Evolutionary conservation across 2,329 filamentous ascomycete species (phyloP).

Genomic region (Stachybotrys chlorohalonatus): DNA sequence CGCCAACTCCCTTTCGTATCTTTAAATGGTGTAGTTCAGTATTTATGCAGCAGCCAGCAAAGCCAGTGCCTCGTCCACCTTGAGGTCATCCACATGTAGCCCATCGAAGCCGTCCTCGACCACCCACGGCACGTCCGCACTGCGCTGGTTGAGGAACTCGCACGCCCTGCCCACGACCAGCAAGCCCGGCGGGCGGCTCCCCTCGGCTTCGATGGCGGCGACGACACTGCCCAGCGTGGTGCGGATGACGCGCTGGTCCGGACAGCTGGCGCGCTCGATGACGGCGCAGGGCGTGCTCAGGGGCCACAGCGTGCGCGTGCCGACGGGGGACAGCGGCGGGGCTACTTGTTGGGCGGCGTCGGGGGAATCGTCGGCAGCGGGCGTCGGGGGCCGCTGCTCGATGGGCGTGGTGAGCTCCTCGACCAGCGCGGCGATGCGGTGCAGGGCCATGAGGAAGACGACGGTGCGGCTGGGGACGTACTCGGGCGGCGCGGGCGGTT

Average conservation of each 20-base stretch:
- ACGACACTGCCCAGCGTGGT: slow-evolving; percentile 75
- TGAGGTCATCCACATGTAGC: slow-evolving; percentile 44
- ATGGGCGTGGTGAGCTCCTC: slow-evolving; percentile 51
- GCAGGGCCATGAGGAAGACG: slow-evolving; percentile 91
- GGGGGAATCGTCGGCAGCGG: slow-evolving; percentile 10
- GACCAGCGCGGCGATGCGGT: slow-evolving; percentile 69
- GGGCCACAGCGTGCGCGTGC: slow-evolving; percentile 53
- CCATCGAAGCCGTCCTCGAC: slow-evolving; percentile 83
- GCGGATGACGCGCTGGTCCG: slow-evolving; percentile 86
- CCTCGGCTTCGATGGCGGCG: slow-evolving; percentile 78
- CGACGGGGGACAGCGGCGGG: slow-evolving; percentile 2
- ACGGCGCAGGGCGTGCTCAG: slow-evolving; percentile 78
- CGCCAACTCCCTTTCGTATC: not conserved
- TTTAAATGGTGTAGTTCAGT: not conserved
- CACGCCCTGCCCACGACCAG: slow-evolving; percentile 81
- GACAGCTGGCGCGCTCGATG: slow-evolving; percentile 85
- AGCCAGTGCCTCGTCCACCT: slow-evolving; percentile 1
- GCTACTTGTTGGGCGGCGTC: slow-evolving; percentile 6
- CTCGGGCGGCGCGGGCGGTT: slow-evolving; percentile 69
- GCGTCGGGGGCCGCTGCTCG: slow-evolving; percentile 18
- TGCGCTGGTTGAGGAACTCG: slow-evolving; percentile 57
- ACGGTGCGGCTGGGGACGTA: slow-evolving; percentile 72
- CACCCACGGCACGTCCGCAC: slow-evolving; percentile 58
- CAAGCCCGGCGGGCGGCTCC: slow-evolving; percentile 79
- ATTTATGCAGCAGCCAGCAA: not conserved